Evolutionary conservation across 2,329 filamentous ascomycete species (phyloP).

Genomic region (Diaporthe eres): DNA sequence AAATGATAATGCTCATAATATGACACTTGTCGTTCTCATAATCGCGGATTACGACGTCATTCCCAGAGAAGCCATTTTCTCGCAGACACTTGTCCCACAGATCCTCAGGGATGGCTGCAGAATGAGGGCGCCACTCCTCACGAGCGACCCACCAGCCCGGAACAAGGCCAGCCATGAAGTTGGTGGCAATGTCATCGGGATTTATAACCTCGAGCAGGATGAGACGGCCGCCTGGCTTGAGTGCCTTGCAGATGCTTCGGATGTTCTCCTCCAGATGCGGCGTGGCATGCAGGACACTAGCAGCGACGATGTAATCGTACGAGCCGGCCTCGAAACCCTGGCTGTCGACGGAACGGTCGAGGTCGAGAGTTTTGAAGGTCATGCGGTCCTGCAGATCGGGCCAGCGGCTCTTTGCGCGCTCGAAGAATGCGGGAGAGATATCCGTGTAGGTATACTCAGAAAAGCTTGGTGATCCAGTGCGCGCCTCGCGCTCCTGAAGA

Average conservation of each 20-base stretch:
- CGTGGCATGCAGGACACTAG: conserved; percentile 40
- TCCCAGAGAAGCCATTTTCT: conserved; percentile 40
- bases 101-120: conserved; percentile 5
- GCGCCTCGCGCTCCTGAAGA: conserved; percentile 24
- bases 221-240: conserved; percentile 28
- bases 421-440: conserved; percentile 36
- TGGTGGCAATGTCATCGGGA: conserved; percentile 32
- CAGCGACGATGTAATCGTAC: conserved; percentile 47
- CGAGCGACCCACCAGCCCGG: conserved; percentile 38
- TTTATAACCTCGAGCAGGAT: conserved; percentile 36
- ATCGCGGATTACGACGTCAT: conserved; percentile 24
- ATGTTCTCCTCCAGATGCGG: conserved; percentile 43
- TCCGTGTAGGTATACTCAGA: conserved; percentile 38
- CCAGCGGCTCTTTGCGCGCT: conserved; percentile 33
- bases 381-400: conserved; percentile 32
- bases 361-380: conserved; percentile 34
- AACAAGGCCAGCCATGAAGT: conserved; percentile 37
- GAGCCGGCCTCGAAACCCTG: conserved; percentile 51
- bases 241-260: conserved; percentile 42
- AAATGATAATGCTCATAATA: conserved; percentile 20
- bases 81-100: conserved; percentile 14
- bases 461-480: conserved; percentile 15
- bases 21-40: conserved; percentile 35
- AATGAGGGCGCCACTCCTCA: conserved; percentile 34
- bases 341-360: conserved; percentile 41